Conservation (phyloP, 2,329 filamentous ascomycete species). For the Dothiorella sarmentorum region DNA sequence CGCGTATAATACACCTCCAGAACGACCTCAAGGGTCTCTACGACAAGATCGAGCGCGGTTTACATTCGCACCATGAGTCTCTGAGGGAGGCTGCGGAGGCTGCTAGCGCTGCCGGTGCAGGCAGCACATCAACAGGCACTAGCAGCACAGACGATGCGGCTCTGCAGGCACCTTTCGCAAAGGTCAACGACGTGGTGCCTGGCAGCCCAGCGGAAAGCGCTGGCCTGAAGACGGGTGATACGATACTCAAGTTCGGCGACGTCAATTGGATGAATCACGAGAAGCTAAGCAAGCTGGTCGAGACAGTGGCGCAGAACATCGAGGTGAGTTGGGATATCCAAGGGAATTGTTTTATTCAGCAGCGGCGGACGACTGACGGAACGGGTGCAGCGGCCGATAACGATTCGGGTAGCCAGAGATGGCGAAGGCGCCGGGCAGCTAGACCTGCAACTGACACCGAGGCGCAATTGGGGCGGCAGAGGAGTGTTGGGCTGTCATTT, state of each 20-base stretch:
- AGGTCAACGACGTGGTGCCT: conserved; percentile 76
- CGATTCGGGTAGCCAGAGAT: conserved; percentile 11
- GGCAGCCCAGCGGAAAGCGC: conserved; percentile 79
- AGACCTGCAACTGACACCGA: conserved; percentile 69
- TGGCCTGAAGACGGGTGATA: conserved; percentile 75
- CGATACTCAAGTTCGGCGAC: conserved; percentile 79
- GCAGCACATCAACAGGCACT: conserved; percentile 23
- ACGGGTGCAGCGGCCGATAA: conserved; percentile 2
- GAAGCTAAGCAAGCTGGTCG: conserved; percentile 77
- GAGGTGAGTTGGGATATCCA: conserved; percentile 60
- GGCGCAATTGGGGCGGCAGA: conserved; percentile 82
- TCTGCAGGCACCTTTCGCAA: conserved; percentile 71
- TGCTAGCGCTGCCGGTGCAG: conserved; percentile 20
- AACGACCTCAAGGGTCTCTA: conserved; percentile 95
- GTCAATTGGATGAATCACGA: conserved; percentile 85
- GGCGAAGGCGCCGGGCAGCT: conserved; percentile 47
- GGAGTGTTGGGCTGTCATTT: conserved; percentile 90
- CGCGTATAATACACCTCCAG: conserved; percentile 80
- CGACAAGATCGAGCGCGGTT: conserved; percentile 72
- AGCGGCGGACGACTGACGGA: conserved; percentile 4
- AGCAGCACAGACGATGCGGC: conserved; percentile 29
- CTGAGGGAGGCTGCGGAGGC: conserved; percentile 50
- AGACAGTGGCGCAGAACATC: conserved; percentile 85
- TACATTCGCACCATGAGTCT: conserved; percentile 88
- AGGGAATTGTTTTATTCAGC: not conserved